Conservation (phyloP, 257 asterid genomes). For the Solanum dulcamara region DNA sequence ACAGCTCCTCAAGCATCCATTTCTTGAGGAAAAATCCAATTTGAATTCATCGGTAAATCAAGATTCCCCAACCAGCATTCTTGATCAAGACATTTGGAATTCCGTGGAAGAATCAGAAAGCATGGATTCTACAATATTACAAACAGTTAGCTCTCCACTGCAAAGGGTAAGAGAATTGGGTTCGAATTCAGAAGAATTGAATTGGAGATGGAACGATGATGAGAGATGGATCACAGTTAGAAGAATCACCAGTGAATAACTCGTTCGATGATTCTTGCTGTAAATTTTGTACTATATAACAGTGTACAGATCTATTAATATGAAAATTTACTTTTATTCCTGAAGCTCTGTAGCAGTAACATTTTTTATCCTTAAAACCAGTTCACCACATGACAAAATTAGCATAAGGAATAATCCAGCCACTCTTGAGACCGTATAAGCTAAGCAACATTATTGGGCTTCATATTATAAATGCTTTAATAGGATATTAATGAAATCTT, state of each 20-base stretch:
- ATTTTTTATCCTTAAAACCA: neutral
- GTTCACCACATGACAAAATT: neutral
- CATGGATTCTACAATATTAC: neutral
- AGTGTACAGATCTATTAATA: neutral
- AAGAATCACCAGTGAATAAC: slow-evolving; percentile 6
- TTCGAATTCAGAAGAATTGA: slow-evolving; percentile 11
- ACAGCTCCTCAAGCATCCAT: slow-evolving; percentile 53
- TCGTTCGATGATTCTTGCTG: neutral
- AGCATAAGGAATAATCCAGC: neutral
- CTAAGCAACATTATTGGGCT: neutral
- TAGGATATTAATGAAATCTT: neutral
- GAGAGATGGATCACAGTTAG: slow-evolving; percentile 47
- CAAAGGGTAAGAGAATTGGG: slow-evolving; percentile 20
- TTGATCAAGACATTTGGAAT: slow-evolving; percentile 62
- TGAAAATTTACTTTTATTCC: neutral
- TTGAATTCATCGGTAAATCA: neutral
- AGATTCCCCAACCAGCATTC: slow-evolving; percentile 59
- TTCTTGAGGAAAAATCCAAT: slow-evolving; percentile 19
- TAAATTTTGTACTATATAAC: neutral
- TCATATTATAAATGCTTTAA: neutral
- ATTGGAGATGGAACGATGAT: slow-evolving; percentile 24
- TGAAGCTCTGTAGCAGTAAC: no score
- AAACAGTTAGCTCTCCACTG: neutral
- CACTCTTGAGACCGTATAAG: neutral
- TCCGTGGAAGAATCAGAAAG: slow-evolving; percentile 33